Percentiles rank a stretch among this genome's conserved stretches.
These are phyloP conservation scores for Backusella sp. DNA, from an alignment of 192 early-diverging fungal species.

Conservation along the genomic window DNA sequence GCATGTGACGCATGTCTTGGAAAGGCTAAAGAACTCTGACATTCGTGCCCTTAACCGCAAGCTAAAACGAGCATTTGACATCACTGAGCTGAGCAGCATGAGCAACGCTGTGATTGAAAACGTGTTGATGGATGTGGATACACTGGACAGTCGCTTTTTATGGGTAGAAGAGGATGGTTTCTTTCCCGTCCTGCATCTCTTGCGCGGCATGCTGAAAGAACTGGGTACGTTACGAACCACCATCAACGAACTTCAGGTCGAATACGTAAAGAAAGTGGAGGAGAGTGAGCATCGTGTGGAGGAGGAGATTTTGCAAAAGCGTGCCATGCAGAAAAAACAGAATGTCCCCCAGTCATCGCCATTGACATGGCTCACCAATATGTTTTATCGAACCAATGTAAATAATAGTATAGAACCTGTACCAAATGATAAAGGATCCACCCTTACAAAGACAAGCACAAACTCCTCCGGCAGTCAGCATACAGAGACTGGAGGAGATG, in stretches of 20 bases:
- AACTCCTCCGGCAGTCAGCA: background rate
- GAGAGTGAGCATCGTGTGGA: conserved; percentile 49
- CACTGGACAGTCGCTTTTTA: conserved; percentile 42
- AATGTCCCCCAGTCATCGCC: background rate
- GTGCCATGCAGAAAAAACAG: background rate
- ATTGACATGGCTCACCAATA: conserved; percentile 13
- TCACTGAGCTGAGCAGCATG: conserved; percentile 52
- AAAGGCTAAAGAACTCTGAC: conserved; percentile 49
- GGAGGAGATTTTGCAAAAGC: conserved; percentile 42
- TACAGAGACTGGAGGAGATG: background rate
- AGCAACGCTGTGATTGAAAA: conserved; percentile 62
- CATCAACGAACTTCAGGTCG: conserved; percentile 58
- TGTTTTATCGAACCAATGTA: conserved; percentile 11
- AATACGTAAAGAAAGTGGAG: conserved; percentile 58
- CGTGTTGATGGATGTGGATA: conserved; percentile 49
- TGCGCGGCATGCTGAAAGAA: conserved; percentile 49
- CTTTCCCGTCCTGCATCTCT: conserved; percentile 41
- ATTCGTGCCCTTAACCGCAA: conserved; percentile 49
- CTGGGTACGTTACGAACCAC: conserved; percentile 52
- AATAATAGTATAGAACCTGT: background rate
- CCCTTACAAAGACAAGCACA: background rate
- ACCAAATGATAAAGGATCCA: background rate
- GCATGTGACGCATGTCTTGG: conserved; percentile 35
- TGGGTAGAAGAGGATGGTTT: conserved; percentile 38
- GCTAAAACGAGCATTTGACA: conserved; percentile 54